A percentile compares a stretch with the other conserved stretches of the same genome.
phyloP scores from a whole-genome alignment of 1,284 basidiomycete genomes.

The Agroathelia rolfsii region DNA sequence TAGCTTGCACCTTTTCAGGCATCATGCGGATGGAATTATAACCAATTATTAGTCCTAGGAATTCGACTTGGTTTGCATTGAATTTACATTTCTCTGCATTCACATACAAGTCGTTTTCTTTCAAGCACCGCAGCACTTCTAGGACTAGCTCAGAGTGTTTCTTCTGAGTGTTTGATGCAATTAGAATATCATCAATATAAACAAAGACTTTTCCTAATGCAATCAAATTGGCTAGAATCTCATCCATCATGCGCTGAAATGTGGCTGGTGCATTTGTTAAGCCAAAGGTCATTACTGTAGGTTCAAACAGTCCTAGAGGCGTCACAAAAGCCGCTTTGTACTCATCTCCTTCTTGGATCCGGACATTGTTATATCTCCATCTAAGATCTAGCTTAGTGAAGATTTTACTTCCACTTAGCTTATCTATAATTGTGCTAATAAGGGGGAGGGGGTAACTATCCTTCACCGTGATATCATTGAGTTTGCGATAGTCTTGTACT shows the following conservation, averaged over 20 bases:
- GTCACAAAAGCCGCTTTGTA: too few relatives aligned
- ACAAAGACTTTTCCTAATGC: conserved; percentile 3
- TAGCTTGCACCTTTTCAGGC: conserved; percentile 18
- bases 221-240: conserved; percentile 11
- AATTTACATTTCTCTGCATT: conserved; percentile 31
- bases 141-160: conserved; percentile 15
- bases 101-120: conserved; percentile 17
- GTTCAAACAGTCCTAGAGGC: conserved; percentile 30
- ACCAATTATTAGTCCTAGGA: conserved; percentile 27
- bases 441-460: conserved; percentile 21
- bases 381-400: conserved; percentile 21
- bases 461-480: conserved; percentile 23
- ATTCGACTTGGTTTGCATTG: conserved; percentile 22
- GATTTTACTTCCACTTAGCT: conserved; percentile 12
- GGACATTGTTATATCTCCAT: conserved; percentile 14
- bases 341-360: conserved; percentile 11
- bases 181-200: conserved; percentile 17
- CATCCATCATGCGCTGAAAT: conserved; percentile 17
- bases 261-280: conserved; percentile 20
- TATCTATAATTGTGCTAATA: conserved; percentile 19
- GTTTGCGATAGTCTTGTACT: conserved; percentile 20
- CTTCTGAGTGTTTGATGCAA: conserved; percentile 10
- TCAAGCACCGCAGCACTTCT: conserved; percentile 22
- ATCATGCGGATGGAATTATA: conserved; percentile 21
- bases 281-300: conserved; percentile 28